Evolutionary conservation across 306 rosid species (phyloP).

Genomic region (Citrullus colocynthis): DNA sequence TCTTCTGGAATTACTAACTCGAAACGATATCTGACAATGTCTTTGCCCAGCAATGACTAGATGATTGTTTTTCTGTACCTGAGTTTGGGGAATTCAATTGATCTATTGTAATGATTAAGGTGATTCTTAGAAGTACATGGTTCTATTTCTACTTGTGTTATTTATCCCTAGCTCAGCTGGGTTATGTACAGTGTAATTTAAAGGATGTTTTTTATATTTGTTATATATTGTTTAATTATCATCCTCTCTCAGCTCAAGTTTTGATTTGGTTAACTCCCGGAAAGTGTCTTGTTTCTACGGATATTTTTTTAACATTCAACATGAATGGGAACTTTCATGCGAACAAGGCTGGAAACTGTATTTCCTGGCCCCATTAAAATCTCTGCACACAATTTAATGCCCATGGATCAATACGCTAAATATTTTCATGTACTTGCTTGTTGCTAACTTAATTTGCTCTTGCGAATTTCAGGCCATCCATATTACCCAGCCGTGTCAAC

Average conservation of each 20-base stretch:
- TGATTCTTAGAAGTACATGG: neutral
- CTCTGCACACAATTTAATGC: too few relatives aligned
- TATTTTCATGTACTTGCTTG: too few relatives aligned
- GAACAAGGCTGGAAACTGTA: too few relatives aligned
- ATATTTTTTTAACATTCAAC: too few relatives aligned
- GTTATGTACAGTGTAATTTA: neutral
- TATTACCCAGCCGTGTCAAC: too few relatives aligned
- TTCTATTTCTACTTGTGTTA: neutral
- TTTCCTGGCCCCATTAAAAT: too few relatives aligned
- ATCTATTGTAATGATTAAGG: neutral
- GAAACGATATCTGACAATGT: neutral
- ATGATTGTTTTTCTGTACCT: neutral
- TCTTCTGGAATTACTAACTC: slow-evolving; percentile 76
- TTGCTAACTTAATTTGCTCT: too few relatives aligned
- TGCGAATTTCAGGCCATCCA: too few relatives aligned
- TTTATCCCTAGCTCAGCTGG: neutral
- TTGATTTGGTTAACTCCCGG: too few relatives aligned
- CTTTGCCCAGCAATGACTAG: neutral
- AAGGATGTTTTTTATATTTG: neutral
- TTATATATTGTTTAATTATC: neutral
- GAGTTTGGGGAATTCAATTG: slow-evolving; percentile 1
- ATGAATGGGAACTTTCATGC: too few relatives aligned
- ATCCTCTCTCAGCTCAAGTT: neutral
- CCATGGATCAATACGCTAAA: too few relatives aligned
- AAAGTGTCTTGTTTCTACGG: too few relatives aligned